Evolutionary conservation across 306 rosid species (phyloP), one percentile per base, ranked within the genome.

Genomic region (Prunus padus): DNA sequence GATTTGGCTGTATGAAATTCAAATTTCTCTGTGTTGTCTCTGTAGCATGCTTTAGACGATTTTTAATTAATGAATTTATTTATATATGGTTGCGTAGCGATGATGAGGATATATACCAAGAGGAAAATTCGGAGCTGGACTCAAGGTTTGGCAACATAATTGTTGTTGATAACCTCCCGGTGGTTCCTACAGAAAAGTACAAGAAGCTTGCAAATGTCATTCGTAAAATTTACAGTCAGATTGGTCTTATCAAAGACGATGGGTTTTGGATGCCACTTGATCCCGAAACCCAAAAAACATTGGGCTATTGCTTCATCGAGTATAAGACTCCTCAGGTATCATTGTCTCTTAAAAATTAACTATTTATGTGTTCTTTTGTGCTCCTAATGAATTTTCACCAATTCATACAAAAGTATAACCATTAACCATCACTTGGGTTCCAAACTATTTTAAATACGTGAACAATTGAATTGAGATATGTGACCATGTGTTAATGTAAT

Each of bases 211-310:
- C 87, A 71, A 88, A 85, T 0, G 98, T 93, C 0, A 76, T 93
- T 16, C 77, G 90, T 1, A 93, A 93, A 74, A 93, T 93, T 14
- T 93, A 86, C 19, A 73, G 94, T 23, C 98, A 93, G 87, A 85
- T 90, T 80, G 96, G 96, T 59, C 78, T 77, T 15, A 81, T 93
- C 22, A 93, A 83, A 69, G 94, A 87, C 0, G 94, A 85, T 28
- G 98, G 98, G 0, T 79, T 93, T 19, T 93, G 90, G 91, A 93
- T 93, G 98, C 98, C 98, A 0, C 73, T 89, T 14, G 94, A 90
- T 47, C 80, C 91, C 2, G 82, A 78, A 15, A 79, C 88, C 15
- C 61, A 84, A 19, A 92, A 88, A 76, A 80, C 89, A 3, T 69
- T 86, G 55, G 98, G 98, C 0, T 90, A 87, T 50, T 90, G 98